Evolutionary conservation across 768 basidiomycete genomes (phyloP).

Genomic region (Rhizopogon vinicolor): DNA sequence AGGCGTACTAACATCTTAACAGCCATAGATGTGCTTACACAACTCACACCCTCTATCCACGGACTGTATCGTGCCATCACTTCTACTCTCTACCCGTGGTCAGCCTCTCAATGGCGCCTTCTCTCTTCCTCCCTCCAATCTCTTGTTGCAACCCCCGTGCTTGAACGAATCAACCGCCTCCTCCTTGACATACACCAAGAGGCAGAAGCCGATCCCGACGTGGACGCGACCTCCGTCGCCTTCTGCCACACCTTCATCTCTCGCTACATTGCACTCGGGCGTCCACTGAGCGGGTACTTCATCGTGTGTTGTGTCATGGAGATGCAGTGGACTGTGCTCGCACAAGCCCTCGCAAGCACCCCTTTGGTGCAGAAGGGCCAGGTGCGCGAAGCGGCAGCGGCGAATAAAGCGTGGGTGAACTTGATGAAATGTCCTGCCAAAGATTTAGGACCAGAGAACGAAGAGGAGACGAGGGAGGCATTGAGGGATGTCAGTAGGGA

Average conservation of each 20-base stretch:
- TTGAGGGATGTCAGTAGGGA: constrained; percentile 50
- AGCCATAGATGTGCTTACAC: constrained; percentile 74
- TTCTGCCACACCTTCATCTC: constrained; percentile 68
- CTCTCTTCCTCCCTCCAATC: constrained; percentile 49
- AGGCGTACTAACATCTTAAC: neutral
- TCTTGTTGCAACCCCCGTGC: constrained; percentile 60
- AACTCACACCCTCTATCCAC: constrained; percentile 77
- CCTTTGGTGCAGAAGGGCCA: constrained; percentile 19
- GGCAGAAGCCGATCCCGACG: constrained; percentile 37
- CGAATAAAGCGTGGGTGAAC: constrained; percentile 75
- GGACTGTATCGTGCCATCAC: constrained; percentile 85
- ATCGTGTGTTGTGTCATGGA: constrained; percentile 87
- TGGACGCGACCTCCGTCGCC: constrained; percentile 37
- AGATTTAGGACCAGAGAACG: constrained; percentile 33
- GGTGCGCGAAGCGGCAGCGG: constrained; percentile 65
- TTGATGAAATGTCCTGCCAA: constrained; percentile 52
- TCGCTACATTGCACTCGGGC: constrained; percentile 68
- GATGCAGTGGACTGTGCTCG: constrained; percentile 79
- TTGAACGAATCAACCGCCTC: constrained; percentile 71
- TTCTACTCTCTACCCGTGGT: constrained; percentile 75
- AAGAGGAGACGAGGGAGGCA: constrained; percentile 28
- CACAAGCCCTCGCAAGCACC: constrained; percentile 54
- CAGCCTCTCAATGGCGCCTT: constrained; percentile 55
- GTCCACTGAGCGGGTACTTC: constrained; percentile 84
- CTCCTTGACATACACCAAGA: constrained; percentile 57